Evolutionary conservation across 176 grass and related monocot species (phyloP).

Genomic region (Musa beccarii): DNA sequence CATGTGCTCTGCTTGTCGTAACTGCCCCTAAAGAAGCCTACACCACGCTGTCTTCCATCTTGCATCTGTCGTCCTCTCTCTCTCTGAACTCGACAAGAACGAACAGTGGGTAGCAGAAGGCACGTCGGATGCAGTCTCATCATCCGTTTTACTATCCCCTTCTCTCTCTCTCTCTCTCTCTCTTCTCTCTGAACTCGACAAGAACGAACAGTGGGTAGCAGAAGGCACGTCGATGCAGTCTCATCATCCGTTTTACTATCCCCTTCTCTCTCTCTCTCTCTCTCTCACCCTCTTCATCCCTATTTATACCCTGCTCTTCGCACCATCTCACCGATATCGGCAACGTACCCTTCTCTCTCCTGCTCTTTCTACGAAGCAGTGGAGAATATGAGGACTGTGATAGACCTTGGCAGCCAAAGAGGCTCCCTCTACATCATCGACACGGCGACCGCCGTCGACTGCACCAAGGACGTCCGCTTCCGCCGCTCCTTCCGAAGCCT

Average conservation of each 20-base stretch:
- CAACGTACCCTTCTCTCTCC: too few species aligned
- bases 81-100: too few species aligned
- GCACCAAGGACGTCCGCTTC: slow-evolving; percentile 27
- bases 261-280: neutral
- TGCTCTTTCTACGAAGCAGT: neutral
- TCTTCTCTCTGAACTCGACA: neutral
- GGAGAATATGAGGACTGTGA: slow-evolving; percentile 17
- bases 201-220: too few species aligned
- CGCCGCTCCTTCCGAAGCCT: slow-evolving; percentile 17
- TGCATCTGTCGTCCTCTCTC: neutral
- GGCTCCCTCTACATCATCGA: slow-evolving; percentile 20
- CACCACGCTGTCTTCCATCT: too few species aligned
- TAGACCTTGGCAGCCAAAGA: slow-evolving; percentile 18
- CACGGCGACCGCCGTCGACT: slow-evolving; percentile 26
- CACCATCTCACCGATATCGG: neutral
- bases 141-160: neutral
- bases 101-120: too few species aligned
- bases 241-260: neutral
- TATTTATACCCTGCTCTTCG: neutral
- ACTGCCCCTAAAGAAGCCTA: too few species aligned
- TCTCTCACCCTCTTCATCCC: neutral
- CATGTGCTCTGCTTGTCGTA: too few species aligned
- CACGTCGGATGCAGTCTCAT: too few species aligned
- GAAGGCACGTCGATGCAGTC: too few species aligned
- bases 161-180: neutral